Base-by-base conservation (phyloP, 495 filamentous ascomycete species). In the Trichoderma virens region DNA sequence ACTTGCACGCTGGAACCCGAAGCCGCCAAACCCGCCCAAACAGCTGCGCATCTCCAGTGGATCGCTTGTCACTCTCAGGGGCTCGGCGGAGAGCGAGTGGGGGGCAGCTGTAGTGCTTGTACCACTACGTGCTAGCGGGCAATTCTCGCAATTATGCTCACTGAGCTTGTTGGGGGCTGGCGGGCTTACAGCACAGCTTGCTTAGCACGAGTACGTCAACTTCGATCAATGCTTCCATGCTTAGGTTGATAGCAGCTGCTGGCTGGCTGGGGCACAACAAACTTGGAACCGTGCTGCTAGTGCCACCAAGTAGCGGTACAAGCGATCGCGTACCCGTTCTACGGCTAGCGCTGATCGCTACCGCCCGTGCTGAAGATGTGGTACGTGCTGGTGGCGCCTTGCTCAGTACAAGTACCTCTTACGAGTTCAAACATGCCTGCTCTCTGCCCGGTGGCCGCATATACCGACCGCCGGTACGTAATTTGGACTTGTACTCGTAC, bases 11-110 rank as follows among this genome's bases (percentile, higher is more conserved):
- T 67, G 9, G 66, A 68, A 47, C 74, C 72, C 73, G 70, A 74
- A 38, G 67, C 69, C 35, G 62, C 60, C 16, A 75, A 71, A 6
- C 59, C 73, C 66, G 9, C 88, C 90, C 0, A 89, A 89, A 54
- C 80, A 83, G 4, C 85, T 83, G 3, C 88, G 25, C 51, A 56
- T 56, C 51, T 56, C 9, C 51, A 56, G 51, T 56, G 51, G 51
- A 56, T 56, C 51, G 51, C 23, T 18, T 16, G 51, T 56, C 30
- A 9, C 27, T 30, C 51, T 56, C 51, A 56, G 51, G 51, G 51
- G 51, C 51, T 56, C 20, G 51, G 51, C 51, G 51, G 51, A 18
- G 51, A 28, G 45, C 45, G 87, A 60, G 80, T 86, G 32, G 88
- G 82, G 2, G 91, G 78, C 14, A 92, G 80, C 18, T n/a, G 18